Base-by-base conservation (phyloP, 768 basidiomycete genomes). In the Fistulinella prunicolor region DNA sequence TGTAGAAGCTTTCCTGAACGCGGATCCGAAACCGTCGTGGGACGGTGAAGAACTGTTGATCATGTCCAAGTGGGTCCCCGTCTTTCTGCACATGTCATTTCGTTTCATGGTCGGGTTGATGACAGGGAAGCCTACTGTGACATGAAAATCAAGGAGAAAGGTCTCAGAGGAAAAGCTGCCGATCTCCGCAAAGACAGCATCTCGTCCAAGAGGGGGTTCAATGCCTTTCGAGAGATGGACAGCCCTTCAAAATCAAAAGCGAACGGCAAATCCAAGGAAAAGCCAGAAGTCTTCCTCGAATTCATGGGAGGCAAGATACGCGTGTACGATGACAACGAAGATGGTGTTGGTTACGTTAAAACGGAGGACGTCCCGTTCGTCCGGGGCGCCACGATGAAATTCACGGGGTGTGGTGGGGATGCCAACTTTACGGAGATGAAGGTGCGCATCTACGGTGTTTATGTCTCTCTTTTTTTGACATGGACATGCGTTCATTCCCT, bases 71-170 rank as follows among this genome's bases (percentile, higher is more conserved):
- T 91, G 57, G 47, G 81, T 68, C 5, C 32, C 5, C 9, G 5
- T 21, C 34, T 44, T 9, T 20, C 24, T 24, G 4, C 10, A n/a
- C 26, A 22, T 4, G 16, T 44, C 14, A 4, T n/a, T n/a, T n/a
- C n/a, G 9, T 40, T 16, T 9, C 17, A 9, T 24, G 4, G 17
- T 41, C 49, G 14, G 38, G 3, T 28, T 7, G 20, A n/a, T 10
- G 3, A 24, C 53, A 92, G 89, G 61, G 84, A 83, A 54, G 88
- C 75, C 8, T 96, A 96, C 66, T 92, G 92, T 58, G 83, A 91
- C 55, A 94, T 94, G 93, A 97, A 96, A 71, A 88, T 94, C 68
- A 86, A 90, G 66, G 90, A 95, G 70, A 94, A 96, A 68, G 92
- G 91, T 9, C 77, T 96, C 38, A 82, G 77, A 1, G 87, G 86